Base-by-base conservation (phyloP, 768 basidiomycete genomes). In the Pseudohyphozyma bogoriensis region DNA sequence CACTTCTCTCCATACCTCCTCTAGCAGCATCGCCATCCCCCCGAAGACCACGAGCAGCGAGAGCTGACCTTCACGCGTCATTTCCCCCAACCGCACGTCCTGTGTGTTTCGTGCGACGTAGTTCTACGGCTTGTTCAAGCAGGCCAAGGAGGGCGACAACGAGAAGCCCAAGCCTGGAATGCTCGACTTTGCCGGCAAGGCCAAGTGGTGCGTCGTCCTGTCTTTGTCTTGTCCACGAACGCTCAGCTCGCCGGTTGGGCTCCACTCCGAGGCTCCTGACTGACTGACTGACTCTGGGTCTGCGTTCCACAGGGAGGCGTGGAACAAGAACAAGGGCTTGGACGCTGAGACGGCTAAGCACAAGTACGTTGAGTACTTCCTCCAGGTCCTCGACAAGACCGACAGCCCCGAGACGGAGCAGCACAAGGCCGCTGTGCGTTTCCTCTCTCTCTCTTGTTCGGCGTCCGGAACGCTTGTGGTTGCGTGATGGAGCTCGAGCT, bases 111-210 rank as follows among this genome's bases (percentile, higher is more conserved):
- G 18, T 4, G 40, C 70, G n/a, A n/a, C n/a, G n/a, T n/a, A 96
- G 92, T 95, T 95, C 79, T 99, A 97, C 79, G 80, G 79, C 68
- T 82, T 85, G 74, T 96, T 79, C 82, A 99, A 97, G 80, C 91
- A 93, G 79, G 89, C 89, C 85, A 56, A 47, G 73, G 56, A 52
- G 26, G 63, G 66, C 33, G 58, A 58, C 64, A 55, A 58, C 35
- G n/a, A 37, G 20, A 59, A 59, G 29, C 36, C 58, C 46, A 66
- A 58, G 46, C 65, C 66, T 54, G 37, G 40, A 46, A 59, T 90
- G 76, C 72, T 95, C 40, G 88, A 93, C 73, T 92, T 95, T 70
- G 75, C 77, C 26, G 92, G 85, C 66, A 91, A 87, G 76, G 85
- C 83, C 65, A 97, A 96, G 79, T 93, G 90, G 89, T 89, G 75